These are phyloP conservation scores for Lenzites betulinus DNA, from an alignment of 768 basidiomycete genomes.

Conservation along the genomic window DNA sequence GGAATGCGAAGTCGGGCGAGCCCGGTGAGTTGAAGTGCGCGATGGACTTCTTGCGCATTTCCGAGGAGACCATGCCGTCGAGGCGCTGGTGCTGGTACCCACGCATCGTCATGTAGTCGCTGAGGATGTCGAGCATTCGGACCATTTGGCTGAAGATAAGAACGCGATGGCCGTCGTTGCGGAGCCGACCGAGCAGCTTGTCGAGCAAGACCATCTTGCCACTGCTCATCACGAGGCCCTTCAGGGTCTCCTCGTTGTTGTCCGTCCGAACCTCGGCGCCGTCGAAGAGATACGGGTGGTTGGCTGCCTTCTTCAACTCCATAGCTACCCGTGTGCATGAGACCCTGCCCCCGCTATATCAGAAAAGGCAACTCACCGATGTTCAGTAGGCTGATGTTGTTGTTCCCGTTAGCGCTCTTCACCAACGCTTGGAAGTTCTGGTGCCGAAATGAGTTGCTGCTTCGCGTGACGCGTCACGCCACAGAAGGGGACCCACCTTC, in stretches of 20 bases:
- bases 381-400: conserved; percentile 94
- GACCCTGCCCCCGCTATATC: not conserved
- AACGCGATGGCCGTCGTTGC: conserved; percentile 92
- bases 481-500: conserved; percentile 51
- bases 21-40: conserved; percentile 95
- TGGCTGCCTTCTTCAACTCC: conserved; percentile 98
- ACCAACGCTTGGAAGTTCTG: conserved; percentile 93
- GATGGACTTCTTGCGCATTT: conserved; percentile 91
- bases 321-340: conserved; percentile 58
- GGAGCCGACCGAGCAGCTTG: conserved; percentile 89
- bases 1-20: conserved; percentile 94
- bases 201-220: conserved; percentile 98
- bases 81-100: conserved; percentile 93
- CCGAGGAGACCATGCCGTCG: conserved; percentile 94
- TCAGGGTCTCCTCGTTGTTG: conserved; percentile 79
- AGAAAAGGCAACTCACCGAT: conserved; percentile 57
- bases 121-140: conserved; percentile 96
- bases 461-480: conserved; percentile 1
- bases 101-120: conserved; percentile 91
- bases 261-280: conserved; percentile 77
- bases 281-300: conserved; percentile 97
- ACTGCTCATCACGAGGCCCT: conserved; percentile 97
- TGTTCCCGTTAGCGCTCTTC: conserved; percentile 86
- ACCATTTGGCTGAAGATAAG: conserved; percentile 99
- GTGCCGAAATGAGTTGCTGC: not conserved